Base-by-base conservation (phyloP, 192 early-diverging fungal species). In the Allomyces macrogynus region DNA sequence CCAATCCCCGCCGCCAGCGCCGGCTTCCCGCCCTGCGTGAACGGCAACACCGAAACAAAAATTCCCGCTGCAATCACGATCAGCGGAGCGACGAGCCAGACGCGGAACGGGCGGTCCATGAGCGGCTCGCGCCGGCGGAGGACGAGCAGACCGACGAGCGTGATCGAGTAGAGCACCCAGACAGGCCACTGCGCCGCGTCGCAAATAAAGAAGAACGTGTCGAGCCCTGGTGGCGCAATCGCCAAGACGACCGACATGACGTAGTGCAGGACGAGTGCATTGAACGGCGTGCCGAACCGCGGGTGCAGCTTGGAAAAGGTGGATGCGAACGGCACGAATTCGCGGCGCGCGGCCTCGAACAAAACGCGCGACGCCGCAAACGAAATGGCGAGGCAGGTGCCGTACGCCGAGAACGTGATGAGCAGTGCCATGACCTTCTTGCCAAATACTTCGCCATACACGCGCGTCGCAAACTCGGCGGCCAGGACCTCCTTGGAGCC, bases 401-500 rank as follows among this genome's bases (percentile, higher is more conserved):
- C 81, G 22, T 78, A 65, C 23, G 76, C 71, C 8, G 81, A 82
- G 0, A 83, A 42, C 5, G 78, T 78, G 26, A 82, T 76, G 11
- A 80, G 62, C 12, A 79, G 67, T 0, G 84, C 82, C 57, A 84
- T 71, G 26, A 75, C 74, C 14, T 76, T 66, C 23, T 70, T 67
- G 4, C 84, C 84, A 12, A 78, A 71, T 0, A 67, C 65, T 32
- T 66, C 66, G 4, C 82, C 84, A 72, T 82, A 80, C 18, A 81
- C 75, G 10, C 77, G 71, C 49, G 69, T 65, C 16, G 79, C 78
- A 66, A 83, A 86, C 63, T 74, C 73, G 23, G 76, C 83, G 5
- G 82, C 84, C 60, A 86, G 65, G 9, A 79, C 78, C 62, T 75
- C 77, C 20, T 86, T 81, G 1, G 88, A 85, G 63, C 77, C 74